These are phyloP conservation scores for Aspergillus phoenicis DNA, from an alignment of 2,329 filamentous ascomycete genomes.

Conservation along the genomic window DNA sequence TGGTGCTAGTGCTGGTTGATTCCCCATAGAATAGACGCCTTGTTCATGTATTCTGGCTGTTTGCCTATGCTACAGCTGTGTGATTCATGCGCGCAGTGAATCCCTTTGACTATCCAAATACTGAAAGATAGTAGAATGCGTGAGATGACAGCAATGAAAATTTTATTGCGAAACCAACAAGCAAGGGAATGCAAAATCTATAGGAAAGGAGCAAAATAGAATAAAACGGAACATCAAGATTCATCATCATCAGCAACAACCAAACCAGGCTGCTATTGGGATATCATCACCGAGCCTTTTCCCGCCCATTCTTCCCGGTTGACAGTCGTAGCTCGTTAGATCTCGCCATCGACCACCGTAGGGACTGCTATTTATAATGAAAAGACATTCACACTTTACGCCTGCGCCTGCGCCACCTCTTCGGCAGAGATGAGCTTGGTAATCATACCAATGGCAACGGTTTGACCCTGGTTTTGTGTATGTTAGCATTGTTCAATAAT, in stretches of 20 bases:
- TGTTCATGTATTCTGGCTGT: slow-evolving; percentile 11
- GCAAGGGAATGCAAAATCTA: slow-evolving; percentile 27
- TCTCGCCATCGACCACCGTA: not conserved
- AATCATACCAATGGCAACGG: slow-evolving; percentile 98
- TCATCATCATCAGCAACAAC: slow-evolving; percentile 38
- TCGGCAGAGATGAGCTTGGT: slow-evolving; percentile 71
- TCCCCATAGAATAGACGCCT: slow-evolving; percentile 15
- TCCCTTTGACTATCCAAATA: not conserved
- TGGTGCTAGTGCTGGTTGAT: slow-evolving; percentile 2
- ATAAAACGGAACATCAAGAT: slow-evolving; percentile 21
- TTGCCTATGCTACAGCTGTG: slow-evolving; percentile 7
- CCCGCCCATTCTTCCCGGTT: slow-evolving; percentile 22
- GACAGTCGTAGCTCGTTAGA: slow-evolving; percentile 7
- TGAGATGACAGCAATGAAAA: slow-evolving; percentile 8
- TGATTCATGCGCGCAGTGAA: not conserved
- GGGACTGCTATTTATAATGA: slow-evolving; percentile 8
- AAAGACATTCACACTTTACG: slow-evolving; percentile 8
- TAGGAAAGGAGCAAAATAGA: slow-evolving; percentile 3
- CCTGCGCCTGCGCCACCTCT: slow-evolving; percentile 17
- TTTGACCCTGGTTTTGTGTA: slow-evolving; percentile 73
- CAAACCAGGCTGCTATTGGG: slow-evolving; percentile 25
- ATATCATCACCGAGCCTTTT: slow-evolving; percentile 28
- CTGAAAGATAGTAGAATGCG: not conserved
- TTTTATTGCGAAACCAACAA: slow-evolving; percentile 25
- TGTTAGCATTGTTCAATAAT: slow-evolving; percentile 25